Percentiles rank a stretch among this genome's conserved stretches.
Evolutionary conservation across 768 basidiomycete species (phyloP).

Genomic region (Rhizopogon roseolus): DNA sequence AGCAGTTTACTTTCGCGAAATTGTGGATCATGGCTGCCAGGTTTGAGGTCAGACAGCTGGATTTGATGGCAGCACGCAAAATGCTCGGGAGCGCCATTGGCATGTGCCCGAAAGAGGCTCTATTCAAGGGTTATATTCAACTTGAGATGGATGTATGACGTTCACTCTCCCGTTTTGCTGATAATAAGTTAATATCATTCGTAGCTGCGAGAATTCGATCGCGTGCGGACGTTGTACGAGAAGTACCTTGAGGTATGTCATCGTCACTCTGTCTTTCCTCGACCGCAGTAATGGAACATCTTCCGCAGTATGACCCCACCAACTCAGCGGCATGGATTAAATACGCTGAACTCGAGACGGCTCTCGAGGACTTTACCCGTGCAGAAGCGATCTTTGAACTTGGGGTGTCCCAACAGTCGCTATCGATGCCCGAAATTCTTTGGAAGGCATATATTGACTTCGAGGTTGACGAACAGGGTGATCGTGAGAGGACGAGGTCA

Average conservation of each 20-base stretch:
- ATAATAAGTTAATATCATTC: conserved; percentile 6
- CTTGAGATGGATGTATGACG: conserved; percentile 78
- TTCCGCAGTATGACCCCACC: conserved; percentile 70
- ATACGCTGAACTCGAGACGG: conserved; percentile 87
- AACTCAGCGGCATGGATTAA: conserved; percentile 96
- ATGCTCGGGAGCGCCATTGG: conserved; percentile 88
- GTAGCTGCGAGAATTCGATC: conserved; percentile 91
- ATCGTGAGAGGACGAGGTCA: conserved; percentile 76
- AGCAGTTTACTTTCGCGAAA: conserved; percentile 96
- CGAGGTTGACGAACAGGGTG: conserved; percentile 85
- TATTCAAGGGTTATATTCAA: conserved; percentile 96
- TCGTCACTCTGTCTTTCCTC: conserved; percentile 30
- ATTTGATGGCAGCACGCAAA: conserved; percentile 82
- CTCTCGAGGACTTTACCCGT: conserved; percentile 81
- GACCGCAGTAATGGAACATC: background rate
- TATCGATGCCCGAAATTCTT: conserved; percentile 93
- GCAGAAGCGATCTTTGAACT: conserved; percentile 94
- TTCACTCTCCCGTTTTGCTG: background rate
- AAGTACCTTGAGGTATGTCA: conserved; percentile 83
- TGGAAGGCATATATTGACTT: conserved; percentile 98
- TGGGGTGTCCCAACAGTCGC: conserved; percentile 72
- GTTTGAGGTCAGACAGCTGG: conserved; percentile 84
- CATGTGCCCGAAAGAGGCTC: conserved; percentile 91
- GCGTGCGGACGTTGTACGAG: conserved; percentile 86
- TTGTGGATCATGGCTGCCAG: conserved; percentile 90